Evolutionary conservation across 2,329 filamentous ascomycete genomes (phyloP), one percentile per base, ranked within the genome.

Genomic region (Pleurostoma richardsiae): DNA sequence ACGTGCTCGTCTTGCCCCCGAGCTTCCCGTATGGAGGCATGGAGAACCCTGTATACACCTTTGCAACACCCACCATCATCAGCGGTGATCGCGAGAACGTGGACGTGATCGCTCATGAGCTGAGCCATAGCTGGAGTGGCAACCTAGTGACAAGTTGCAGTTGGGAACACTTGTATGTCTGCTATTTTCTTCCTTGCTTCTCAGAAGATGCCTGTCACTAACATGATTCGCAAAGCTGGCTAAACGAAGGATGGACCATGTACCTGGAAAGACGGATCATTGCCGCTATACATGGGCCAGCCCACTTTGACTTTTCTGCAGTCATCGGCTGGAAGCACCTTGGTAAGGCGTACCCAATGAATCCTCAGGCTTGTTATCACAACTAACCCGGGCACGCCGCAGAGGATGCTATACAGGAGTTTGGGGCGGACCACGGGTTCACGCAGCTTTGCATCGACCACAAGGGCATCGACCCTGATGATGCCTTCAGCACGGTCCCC

Each of bases 261-360:
- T 99, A 99, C 60, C 78, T 97, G 4, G 94, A 99, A 69, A 86
- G 94, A 44, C 81, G 94, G 42, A 89, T 95, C 49, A 77, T 84
- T 53, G 86, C 83, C 10, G 79, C 74, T 26, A 74, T 95, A 40
- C 90, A 96, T 57, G 90, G 90, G 41, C 86, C 92, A 53, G 71
- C 87, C 4, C 85, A 95, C 62, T 88, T 94, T 52, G 88, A 96
- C 69, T 97, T 99, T 66, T 95, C 88, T 6, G 85, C 92, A 53
- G 95, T 97, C 54, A 95, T 96, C 54, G 94, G 94, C 49, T 97
- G 92, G 92, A 94, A 95, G 62, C 80, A 85, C 3, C 80, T 96
- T 19, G 79, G 77, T 80, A 61, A 47, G 71, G 55, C 19, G 33
- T 6, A 4, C 6, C 31, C 19, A 3, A 5, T 26, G 6, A 30